A percentile compares a stretch with the other conserved stretches of the same genome.
These are phyloP conservation scores for Cutaneotrichosporon curvatum DNA, from an alignment of 1,284 basidiomycete genomes.

Conservation along the genomic window DNA sequence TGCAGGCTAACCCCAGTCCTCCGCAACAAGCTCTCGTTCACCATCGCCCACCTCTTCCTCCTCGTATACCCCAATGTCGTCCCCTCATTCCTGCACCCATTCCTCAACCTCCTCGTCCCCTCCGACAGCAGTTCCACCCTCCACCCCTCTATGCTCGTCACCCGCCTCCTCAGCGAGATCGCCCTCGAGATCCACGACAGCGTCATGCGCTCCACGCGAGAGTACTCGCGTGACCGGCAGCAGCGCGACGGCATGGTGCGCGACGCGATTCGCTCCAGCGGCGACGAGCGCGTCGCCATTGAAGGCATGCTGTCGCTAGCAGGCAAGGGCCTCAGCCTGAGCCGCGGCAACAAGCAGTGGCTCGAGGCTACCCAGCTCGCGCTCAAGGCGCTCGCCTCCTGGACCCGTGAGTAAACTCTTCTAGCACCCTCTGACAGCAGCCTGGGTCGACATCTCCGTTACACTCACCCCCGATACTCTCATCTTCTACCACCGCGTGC, in stretches of 20 bases:
- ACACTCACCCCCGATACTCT: conserved; percentile 88
- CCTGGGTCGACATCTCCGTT: conserved; percentile 96
- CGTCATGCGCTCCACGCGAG: conserved; percentile 73
- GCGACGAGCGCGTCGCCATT: conserved; percentile 80
- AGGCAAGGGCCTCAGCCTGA: conserved; percentile 60
- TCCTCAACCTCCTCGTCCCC: conserved; percentile 45
- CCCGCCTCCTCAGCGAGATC: conserved; percentile 82
- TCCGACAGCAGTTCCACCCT: conserved; percentile 53
- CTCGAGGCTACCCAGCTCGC: conserved; percentile 82
- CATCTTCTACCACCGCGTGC: conserved; percentile 72
- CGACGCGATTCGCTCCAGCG: conserved; percentile 74
- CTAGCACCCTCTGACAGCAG: conserved; percentile 46
- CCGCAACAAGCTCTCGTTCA: conserved; percentile 95
- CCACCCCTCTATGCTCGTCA: conserved; percentile 74
- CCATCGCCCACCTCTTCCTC: conserved; percentile 89
- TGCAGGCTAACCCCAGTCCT: conserved; percentile 28
- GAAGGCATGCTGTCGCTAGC: conserved; percentile 80
- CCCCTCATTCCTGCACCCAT: conserved; percentile 44
- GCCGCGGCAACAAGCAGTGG: conserved; percentile 51
- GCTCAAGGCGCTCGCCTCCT: conserved; percentile 82
- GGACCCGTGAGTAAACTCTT: conserved; percentile 70
- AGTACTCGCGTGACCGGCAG: conserved; percentile 57
- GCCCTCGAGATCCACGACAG: conserved; percentile 88
- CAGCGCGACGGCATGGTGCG: conserved; percentile 72
- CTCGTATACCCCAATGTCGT: conserved; percentile 53